Conservation (phyloP, 495 filamentous ascomycete species). For the Penicillium psychrofluorescens region DNA sequence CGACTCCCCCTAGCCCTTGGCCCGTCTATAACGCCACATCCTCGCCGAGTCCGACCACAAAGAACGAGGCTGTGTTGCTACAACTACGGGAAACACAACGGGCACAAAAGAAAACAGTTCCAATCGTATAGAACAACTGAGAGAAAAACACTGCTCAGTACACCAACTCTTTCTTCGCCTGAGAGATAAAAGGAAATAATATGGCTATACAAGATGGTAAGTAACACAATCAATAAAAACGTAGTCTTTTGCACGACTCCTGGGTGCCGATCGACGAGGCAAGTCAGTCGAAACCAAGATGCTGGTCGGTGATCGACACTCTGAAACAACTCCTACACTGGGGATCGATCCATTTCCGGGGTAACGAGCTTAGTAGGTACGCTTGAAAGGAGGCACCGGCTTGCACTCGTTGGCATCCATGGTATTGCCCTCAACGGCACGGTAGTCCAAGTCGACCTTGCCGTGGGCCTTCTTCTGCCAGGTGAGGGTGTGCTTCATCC, state of each 20-base stretch:
- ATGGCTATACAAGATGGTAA: conserved; percentile 43
- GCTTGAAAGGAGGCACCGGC: conserved; percentile 81
- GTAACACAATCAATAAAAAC: conserved; percentile 32
- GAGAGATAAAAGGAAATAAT: conserved; percentile 27
- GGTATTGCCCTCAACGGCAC: conserved; percentile 67
- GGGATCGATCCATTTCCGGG: not conserved
- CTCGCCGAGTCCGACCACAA: too few species aligned
- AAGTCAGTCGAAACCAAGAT: conserved; percentile 4
- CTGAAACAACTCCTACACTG: conserved; percentile 10
- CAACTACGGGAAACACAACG: conserved; percentile 19
- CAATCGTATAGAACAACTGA: conserved; percentile 31
- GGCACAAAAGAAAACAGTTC: conserved; percentile 23
- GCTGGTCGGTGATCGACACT: conserved; percentile 2
- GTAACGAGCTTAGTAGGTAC: conserved; percentile 54
- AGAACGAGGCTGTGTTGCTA: not conserved
- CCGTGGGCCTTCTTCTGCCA: conserved; percentile 88
- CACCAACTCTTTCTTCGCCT: conserved; percentile 35
- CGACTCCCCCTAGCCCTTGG: too few species aligned
- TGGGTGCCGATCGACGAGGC: conserved; percentile 8
- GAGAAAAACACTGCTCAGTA: conserved; percentile 30
- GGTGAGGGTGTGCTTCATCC: conserved; percentile 97
- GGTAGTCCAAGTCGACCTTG: conserved; percentile 69
- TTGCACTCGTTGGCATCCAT: conserved; percentile 88
- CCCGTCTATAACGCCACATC: too few species aligned
- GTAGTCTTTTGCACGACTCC: conserved; percentile 33